phyloP scores from a whole-genome alignment of 148 eudicot genomes.

The Arbutus unedo region DNA sequence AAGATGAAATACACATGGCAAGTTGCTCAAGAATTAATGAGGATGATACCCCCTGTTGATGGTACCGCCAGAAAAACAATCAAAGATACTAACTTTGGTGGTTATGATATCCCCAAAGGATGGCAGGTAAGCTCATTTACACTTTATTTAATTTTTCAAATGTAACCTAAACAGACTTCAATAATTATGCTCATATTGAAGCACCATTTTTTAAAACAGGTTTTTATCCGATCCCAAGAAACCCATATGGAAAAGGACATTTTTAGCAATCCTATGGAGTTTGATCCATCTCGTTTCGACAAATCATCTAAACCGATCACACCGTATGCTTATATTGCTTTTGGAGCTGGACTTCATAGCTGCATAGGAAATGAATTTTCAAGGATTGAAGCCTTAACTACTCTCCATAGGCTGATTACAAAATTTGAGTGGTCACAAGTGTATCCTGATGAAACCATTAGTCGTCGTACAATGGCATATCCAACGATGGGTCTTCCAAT shows the following conservation, averaged over 20 bases:
- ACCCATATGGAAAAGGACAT: constrained; percentile 11
- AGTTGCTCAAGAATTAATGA: constrained; percentile 20
- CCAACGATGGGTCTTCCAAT: constrained; percentile 15
- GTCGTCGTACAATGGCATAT: not conserved
- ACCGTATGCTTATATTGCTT: constrained; percentile 12
- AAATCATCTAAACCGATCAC: not conserved
- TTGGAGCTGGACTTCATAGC: not conserved
- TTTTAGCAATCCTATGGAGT: not conserved
- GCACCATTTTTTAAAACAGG: not conserved
- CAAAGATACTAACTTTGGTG: constrained; percentile 14
- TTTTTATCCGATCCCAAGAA: not conserved
- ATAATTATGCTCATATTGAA: not conserved
- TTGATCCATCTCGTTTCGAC: constrained; percentile 15
- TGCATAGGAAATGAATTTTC: constrained; percentile 9
- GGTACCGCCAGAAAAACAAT: constrained; percentile 4
- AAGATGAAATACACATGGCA: constrained; percentile 24
- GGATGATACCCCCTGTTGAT: not conserved
- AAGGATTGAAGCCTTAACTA: not conserved
- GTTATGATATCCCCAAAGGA: constrained; percentile 19
- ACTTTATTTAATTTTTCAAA: not conserved
- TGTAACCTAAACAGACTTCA: not conserved
- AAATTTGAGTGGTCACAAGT: constrained; percentile 5
- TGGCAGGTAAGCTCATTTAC: constrained; percentile 9
- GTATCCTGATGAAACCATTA: constrained; percentile 9
- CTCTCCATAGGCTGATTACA: constrained; percentile 2